Percentiles rank a stretch among this genome's conserved stretches.
Conservation (phyloP, 345 rosid species). For the Populus euphratica region DNA sequence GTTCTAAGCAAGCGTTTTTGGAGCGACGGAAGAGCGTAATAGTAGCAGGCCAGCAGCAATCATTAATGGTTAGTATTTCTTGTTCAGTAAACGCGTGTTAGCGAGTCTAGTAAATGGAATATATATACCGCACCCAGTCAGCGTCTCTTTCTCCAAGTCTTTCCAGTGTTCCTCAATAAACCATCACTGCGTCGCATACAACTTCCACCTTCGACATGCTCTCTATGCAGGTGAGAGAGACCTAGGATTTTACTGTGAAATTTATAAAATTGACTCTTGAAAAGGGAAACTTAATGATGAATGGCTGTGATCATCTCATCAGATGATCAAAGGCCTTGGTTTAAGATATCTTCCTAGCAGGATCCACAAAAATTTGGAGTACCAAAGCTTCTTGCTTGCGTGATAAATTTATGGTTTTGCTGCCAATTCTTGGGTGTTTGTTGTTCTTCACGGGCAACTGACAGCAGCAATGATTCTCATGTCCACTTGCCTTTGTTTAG, state of each 20-base stretch:
- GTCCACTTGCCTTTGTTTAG: slow-evolving; percentile 33
- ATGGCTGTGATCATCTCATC: slow-evolving; percentile 2
- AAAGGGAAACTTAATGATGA: background rate
- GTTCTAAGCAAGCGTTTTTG: too few species aligned
- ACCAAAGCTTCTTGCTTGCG: slow-evolving; percentile 20
- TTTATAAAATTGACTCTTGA: background rate
- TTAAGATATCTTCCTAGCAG: background rate
- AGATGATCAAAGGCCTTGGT: background rate
- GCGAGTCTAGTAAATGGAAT: too few species aligned
- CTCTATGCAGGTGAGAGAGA: background rate
- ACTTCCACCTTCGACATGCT: too few species aligned
- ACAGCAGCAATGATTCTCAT: slow-evolving; percentile 12
- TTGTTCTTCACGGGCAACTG: slow-evolving; percentile 23
- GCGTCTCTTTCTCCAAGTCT: too few species aligned
- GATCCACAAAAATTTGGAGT: slow-evolving; percentile 12
- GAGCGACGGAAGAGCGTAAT: too few species aligned
- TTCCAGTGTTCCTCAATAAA: too few species aligned
- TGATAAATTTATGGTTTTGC: slow-evolving; percentile 25
- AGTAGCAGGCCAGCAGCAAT: too few species aligned
- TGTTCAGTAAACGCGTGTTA: too few species aligned
- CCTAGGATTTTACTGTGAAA: background rate
- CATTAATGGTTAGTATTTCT: too few species aligned
- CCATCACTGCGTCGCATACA: too few species aligned
- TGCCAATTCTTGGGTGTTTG: slow-evolving; percentile 9
- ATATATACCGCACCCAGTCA: too few species aligned